A percentile compares a stretch with the other conserved stretches of the same genome.
Conservation (phyloP, 2,329 filamentous ascomycete species). For the Ilyonectria mors-panacis region DNA sequence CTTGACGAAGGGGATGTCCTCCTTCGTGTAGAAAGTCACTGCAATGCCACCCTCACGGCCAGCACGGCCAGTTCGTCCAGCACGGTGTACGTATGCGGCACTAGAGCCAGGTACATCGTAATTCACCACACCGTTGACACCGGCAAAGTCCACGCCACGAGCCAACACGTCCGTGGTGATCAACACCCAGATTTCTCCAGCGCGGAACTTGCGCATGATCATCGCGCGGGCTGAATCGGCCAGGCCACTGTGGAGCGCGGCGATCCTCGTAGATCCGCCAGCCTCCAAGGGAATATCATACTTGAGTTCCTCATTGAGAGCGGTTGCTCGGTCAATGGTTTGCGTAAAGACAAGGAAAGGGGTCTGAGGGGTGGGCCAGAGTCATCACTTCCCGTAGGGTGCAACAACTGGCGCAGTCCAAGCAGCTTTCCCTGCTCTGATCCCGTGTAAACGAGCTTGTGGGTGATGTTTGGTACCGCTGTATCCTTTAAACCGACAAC, state of each 20-base stretch:
- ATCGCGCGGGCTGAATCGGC: constrained; percentile 80
- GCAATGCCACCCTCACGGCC: constrained; percentile 90
- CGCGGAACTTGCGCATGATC: constrained; percentile 92
- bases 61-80: constrained; percentile 90
- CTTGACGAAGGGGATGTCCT: constrained; percentile 91
- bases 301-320: constrained; percentile 89
- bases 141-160: constrained; percentile 93
- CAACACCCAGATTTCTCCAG: constrained; percentile 94
- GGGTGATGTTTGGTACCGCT: constrained; percentile 91
- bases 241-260: constrained; percentile 90
- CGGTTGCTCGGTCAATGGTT: constrained; percentile 90
- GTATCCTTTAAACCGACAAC: constrained; percentile 98
- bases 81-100: constrained; percentile 92
- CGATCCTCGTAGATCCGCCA: constrained; percentile 86
- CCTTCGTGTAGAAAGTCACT: constrained; percentile 95
- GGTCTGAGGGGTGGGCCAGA: constrained; percentile 78
- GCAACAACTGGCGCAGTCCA: constrained; percentile 89
- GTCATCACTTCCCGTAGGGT: constrained; percentile 73
- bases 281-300: constrained; percentile 95
- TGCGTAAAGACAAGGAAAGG: constrained; percentile 97
- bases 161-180: constrained; percentile 96
- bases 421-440: constrained; percentile 95
- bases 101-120: constrained; percentile 96
- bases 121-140: constrained; percentile 96
- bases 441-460: constrained; percentile 91